Conservation (phyloP, 139 green algal genomes). For the Bryopsis sp. region DNA sequence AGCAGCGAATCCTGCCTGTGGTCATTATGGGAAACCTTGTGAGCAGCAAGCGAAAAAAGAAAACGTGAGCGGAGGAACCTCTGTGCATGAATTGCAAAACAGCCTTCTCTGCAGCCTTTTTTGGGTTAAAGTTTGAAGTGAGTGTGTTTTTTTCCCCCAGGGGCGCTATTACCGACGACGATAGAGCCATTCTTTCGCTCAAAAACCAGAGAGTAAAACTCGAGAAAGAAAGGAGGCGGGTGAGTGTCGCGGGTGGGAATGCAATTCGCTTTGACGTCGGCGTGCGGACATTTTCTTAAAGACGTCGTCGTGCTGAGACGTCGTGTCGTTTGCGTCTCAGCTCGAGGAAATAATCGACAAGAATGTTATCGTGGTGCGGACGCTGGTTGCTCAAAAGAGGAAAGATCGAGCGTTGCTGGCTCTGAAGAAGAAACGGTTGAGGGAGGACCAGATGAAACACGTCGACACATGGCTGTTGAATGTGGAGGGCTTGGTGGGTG, state of each 20-base stretch:
- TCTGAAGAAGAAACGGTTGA: conserved; percentile 61
- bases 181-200: conserved; percentile 58
- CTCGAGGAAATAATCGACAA: conserved; percentile 14
- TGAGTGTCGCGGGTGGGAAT: conserved; percentile 25
- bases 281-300: no score
- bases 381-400: conserved; percentile 3
- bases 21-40: background rate
- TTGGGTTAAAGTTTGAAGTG: background rate
- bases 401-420: conserved; percentile 49
- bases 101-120: background rate
- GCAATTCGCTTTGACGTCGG: background rate
- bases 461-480: conserved; percentile 51
- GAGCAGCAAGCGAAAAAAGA: background rate
- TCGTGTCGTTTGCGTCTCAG: no score
- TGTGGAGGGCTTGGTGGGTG: conserved; percentile 59
- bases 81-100: background rate
- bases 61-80: no score
- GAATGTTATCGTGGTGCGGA: conserved; percentile 6
- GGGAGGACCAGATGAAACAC: conserved; percentile 39
- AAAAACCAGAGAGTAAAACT: conserved; percentile 67
- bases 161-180: conserved; percentile 63
- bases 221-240: conserved; percentile 35
- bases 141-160: background rate
- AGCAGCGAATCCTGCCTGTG: background rate
- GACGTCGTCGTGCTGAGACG: no score